Conservation (phyloP, 2,329 filamentous ascomycete species). For the Acephala macrosclerotiorum region DNA sequence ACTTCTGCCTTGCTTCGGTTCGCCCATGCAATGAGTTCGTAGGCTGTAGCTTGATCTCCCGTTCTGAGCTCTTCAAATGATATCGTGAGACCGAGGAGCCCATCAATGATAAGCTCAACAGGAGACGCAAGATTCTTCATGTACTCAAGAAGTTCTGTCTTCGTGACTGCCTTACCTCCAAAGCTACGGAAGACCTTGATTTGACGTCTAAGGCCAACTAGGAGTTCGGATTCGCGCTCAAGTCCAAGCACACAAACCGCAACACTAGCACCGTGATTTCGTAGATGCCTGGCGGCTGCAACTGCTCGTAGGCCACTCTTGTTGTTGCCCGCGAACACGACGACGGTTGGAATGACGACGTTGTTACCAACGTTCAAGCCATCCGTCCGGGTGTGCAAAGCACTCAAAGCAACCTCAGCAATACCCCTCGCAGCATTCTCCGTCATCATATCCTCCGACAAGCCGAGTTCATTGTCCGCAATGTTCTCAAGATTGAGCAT, state of each 20-base stretch:
- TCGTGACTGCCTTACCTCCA: slow-evolving; percentile 74
- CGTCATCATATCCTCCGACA: slow-evolving; percentile 88
- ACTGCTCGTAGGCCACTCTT: slow-evolving; percentile 86
- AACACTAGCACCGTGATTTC: slow-evolving; percentile 82
- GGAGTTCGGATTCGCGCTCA: slow-evolving; percentile 80
- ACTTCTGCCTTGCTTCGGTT: slow-evolving; percentile 86
- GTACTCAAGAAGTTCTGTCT: slow-evolving; percentile 67
- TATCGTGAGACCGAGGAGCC: slow-evolving; percentile 83
- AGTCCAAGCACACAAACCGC: slow-evolving; percentile 85
- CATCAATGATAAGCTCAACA: slow-evolving; percentile 86
- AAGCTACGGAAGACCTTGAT: slow-evolving; percentile 84
- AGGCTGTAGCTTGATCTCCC: slow-evolving; percentile 82
- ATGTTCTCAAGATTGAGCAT: slow-evolving; percentile 94
- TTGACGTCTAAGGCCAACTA: slow-evolving; percentile 83
- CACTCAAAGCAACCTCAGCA: slow-evolving; percentile 79
- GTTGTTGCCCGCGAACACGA: slow-evolving; percentile 95
- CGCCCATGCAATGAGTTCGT: slow-evolving; percentile 92
- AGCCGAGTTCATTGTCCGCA: slow-evolving; percentile 83
- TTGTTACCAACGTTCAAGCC: slow-evolving; percentile 46
- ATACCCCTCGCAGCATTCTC: slow-evolving; percentile 92
- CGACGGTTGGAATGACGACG: slow-evolving; percentile 51
- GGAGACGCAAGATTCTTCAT: slow-evolving; percentile 65
- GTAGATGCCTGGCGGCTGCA: slow-evolving; percentile 84
- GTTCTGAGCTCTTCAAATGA: slow-evolving; percentile 88
- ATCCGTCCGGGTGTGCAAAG: slow-evolving; percentile 57